A percentile compares a stretch with the other conserved stretches of the same genome.
phyloP scores from a whole-genome alignment of 345 rosid species.

The Raphanus raphanistrum region DNA sequence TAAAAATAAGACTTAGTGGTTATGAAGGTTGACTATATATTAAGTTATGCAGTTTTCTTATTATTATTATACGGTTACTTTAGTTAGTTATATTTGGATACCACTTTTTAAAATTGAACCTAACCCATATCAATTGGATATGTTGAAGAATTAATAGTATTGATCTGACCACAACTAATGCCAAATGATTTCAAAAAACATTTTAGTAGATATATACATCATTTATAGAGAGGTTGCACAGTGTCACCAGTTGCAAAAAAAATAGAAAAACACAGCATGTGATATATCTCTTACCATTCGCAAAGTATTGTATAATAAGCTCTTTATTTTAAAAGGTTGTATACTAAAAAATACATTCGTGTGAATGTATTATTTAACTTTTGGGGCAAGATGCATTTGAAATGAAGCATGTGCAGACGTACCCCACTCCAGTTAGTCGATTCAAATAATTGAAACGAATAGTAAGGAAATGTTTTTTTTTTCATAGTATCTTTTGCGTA shows the following conservation, averaged over 20 bases:
- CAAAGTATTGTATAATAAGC: background rate
- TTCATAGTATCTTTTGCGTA: background rate
- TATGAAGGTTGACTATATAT: too few species aligned
- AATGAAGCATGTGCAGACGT: conserved; percentile 1
- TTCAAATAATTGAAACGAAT: background rate
- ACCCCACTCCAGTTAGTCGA: background rate
- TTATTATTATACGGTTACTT: too few species aligned
- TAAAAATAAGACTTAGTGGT: too few species aligned
- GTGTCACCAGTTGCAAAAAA: background rate
- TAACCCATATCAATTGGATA: too few species aligned
- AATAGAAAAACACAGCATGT: background rate
- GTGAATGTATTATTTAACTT: background rate
- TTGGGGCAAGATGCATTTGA: background rate
- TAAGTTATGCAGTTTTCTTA: too few species aligned
- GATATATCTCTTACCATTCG: background rate
- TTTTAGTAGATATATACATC: background rate
- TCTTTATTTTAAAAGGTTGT: too few species aligned
- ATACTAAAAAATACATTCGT: background rate
- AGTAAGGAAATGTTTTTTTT: background rate
- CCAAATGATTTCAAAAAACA: background rate
- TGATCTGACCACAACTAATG: background rate
- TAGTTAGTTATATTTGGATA: too few species aligned
- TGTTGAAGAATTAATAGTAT: too few species aligned
- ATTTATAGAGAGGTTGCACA: background rate
- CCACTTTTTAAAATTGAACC: too few species aligned